Evolutionary conservation across 2,329 filamentous ascomycete species (phyloP), one percentile per base, ranked within the genome.

Genomic region (Hirsutella thompsonii): DNA sequence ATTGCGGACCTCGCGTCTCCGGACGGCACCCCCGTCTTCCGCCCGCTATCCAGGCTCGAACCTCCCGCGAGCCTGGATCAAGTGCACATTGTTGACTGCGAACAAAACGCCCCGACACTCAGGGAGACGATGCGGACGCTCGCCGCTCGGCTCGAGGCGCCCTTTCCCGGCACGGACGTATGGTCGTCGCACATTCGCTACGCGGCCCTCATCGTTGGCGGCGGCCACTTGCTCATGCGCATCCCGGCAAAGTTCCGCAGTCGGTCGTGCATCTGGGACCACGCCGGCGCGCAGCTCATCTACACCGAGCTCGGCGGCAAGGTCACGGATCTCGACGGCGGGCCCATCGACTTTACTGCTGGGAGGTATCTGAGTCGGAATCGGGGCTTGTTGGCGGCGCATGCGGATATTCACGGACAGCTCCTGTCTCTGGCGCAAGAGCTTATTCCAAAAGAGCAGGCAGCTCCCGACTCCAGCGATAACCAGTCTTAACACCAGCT

Each of bases 261-360:
- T 16, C 46, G 44, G 29, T 56, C 58, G 42, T 59, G 53, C 39
- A 50, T 63, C 30, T 66, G 72, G 73, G 73, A 77, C 46, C 73
- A 77, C 45, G 72, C 72, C 0, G 73, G 72, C 5, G 71, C 72
- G 1, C 74, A 76, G 64, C 57, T 77, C 42, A 57, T 76, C 23
- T 69, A 74, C 42, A 66, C 70, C 42, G 73, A 77, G 54, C 57
- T 68, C 1, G 73, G 73, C 1, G 73, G 73, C 18, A 60, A 57
- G 42, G 60, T 76, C 36, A 74, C 70, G 0, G 73, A 77, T 41
- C 55, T 64, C 40, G 58, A 64, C 16, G 61, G 60, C 8, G 47
- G 47, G 35, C 40, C 46, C 1, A 55, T 63, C 3, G 57, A 64
- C 30, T 64, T 64, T 47, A 54, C 55, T 19, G 55, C 53, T 1